Base-by-base conservation (phyloP, 192 early-diverging fungal genomes). In the Coemansia sp. region DNA sequence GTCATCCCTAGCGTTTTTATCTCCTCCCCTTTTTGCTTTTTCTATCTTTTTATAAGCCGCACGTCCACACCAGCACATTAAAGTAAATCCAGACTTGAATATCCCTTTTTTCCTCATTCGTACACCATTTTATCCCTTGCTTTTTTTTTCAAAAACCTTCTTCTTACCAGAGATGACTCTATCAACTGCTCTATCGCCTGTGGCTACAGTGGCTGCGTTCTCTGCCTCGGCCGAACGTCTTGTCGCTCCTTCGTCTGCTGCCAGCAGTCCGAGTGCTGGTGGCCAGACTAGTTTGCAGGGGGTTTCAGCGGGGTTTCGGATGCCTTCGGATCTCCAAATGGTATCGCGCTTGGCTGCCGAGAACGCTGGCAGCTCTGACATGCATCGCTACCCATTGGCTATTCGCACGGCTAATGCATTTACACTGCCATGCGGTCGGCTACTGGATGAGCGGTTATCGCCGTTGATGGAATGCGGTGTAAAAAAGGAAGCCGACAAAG, bases 351-450 rank as follows among this genome's bases (percentile, higher is more conserved):
- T n/a, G n/a, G n/a, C n/a, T n/a, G n/a, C n/a, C n/a, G n/a, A n/a
- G n/a, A n/a, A n/a, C n/a, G n/a, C n/a, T n/a, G n/a, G n/a, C n/a
- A n/a, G n/a, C n/a, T n/a, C n/a, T n/a, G n/a, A n/a, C n/a, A n/a
- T n/a, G n/a, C n/a, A n/a, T n/a, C n/a, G n/a, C n/a, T n/a, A n/a
- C n/a, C n/a, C n/a, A n/a, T n/a, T n/a, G 11, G 30, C 30, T 11
- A 47, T 52, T 15, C 52, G 60, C 29, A 55, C 60, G 22, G 60
- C 60, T 33, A 63, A 63, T 26, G 46, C 47, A 1, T 63, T 63
- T 19, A 43, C 60, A 3, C 9, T 62, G 38, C 60, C 60, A n/a
- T 63, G 40, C 25, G 46, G 28, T 22, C 44, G 60, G 15, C 36
- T 62, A 17, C 24, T 38, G 30, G 11, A 32, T 11, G 30, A 32